Evolutionary conservation across 495 filamentous ascomycete genomes (phyloP).

Genomic region (Aspergillus sclerotiicarbonarius): DNA sequence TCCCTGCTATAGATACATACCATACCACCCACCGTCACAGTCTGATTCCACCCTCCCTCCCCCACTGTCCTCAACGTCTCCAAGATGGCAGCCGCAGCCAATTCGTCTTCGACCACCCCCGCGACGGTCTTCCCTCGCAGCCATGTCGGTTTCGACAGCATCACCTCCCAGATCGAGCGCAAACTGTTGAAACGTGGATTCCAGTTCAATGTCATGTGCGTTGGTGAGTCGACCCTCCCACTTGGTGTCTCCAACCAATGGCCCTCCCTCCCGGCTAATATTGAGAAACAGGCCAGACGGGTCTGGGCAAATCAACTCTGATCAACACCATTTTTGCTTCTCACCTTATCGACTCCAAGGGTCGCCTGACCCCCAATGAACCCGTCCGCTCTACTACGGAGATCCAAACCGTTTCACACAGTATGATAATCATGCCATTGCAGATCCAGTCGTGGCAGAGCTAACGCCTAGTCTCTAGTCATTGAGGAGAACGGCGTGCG

Average conservation of each 20-base stretch:
- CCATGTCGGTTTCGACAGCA: slow-evolving; percentile 99
- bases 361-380: slow-evolving; percentile 86
- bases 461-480: slow-evolving; percentile 50
- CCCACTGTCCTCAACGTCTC: slow-evolving; percentile 4
- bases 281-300: slow-evolving; percentile 77
- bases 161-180: slow-evolving; percentile 95
- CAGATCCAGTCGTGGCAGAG: neutral
- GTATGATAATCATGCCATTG: slow-evolving; percentile 37
- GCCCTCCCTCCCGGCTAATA: slow-evolving; percentile 11
- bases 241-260: neutral
- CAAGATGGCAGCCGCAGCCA: slow-evolving; percentile 55
- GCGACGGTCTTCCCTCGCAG: slow-evolving; percentile 81
- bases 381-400: slow-evolving; percentile 93
- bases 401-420: slow-evolving; percentile 95
- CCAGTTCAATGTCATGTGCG: slow-evolving; percentile 99
- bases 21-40: neutral
- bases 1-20: slow-evolving; percentile 7
- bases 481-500: slow-evolving; percentile 96
- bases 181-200: slow-evolving; percentile 99
- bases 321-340: slow-evolving; percentile 99
- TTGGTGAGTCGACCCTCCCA: slow-evolving; percentile 65
- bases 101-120: slow-evolving; percentile 44
- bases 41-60: slow-evolving; percentile 9
- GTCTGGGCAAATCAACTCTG: slow-evolving; percentile 95
- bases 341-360: slow-evolving; percentile 98